Conservation (phyloP, 306 rosid genomes). For the Inga oerstediana region DNA sequence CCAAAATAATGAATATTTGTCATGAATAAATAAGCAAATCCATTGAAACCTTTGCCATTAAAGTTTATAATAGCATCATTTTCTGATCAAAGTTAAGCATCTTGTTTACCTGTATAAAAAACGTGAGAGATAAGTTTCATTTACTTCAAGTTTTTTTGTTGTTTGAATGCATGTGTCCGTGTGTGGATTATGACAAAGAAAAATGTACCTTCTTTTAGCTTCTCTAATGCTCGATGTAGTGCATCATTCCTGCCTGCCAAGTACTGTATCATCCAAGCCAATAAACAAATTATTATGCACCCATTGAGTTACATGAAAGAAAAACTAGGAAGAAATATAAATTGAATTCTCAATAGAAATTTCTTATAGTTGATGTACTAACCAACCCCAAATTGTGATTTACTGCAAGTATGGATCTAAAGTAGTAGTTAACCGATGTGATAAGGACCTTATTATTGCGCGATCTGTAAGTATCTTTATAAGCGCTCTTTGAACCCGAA, state of each 20-base stretch:
- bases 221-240: conserved; percentile 56
- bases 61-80: background rate
- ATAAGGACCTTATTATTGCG: too few species aligned
- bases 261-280: conserved; percentile 51
- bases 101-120: background rate
- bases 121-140: background rate
- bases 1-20: background rate
- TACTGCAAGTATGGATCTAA: background rate
- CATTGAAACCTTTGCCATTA: background rate
- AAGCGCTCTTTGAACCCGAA: too few species aligned
- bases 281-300: conserved; percentile 26
- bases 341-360: background rate
- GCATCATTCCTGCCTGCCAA: conserved; percentile 36
- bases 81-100: background rate
- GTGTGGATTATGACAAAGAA: background rate
- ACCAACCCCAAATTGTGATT: background rate
- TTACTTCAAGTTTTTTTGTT: background rate
- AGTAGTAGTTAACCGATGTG: background rate
- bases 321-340: background rate
- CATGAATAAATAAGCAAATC: background rate
- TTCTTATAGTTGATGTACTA: background rate
- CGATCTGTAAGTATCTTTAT: too few species aligned
- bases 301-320: background rate
- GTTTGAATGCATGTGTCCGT: background rate
- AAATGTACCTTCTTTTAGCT: conserved; percentile 77